Evolutionary conservation across 768 basidiomycete species (phyloP), one percentile per base, ranked within the genome.

Genomic region (Sporobolomyces phaffii): DNA sequence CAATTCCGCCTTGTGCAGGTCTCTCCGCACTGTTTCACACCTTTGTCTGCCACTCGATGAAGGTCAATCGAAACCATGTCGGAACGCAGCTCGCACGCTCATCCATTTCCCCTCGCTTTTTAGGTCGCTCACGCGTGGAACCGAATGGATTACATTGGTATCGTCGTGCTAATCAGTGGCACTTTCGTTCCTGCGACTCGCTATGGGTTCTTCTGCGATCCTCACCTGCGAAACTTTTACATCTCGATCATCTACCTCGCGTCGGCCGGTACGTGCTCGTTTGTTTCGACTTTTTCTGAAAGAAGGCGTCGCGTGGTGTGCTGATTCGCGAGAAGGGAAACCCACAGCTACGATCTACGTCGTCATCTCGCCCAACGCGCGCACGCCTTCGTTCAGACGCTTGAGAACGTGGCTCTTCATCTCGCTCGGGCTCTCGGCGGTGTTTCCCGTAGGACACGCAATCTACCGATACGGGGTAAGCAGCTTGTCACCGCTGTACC

Each of bases 361-460:
- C 73, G 88, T 92, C 38, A 81, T 92, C 26, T 83, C 85, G 54
- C 89, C 90, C 8, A 83, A 87, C 74, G 90, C 90, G 75, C 80
- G 85, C 26, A 86, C 85, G 68, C 86, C 89, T 7, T 82, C 83
- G 4, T 87, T 88, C 76, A 83, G 90, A 29, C 84, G 85, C 71
- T 84, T 86, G 53, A 84, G 92, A 29, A 91, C 90, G 18, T 77
- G 80, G 40, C 83, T 90, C 20, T 96, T 93, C 80, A 83, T 91
- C 69, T 83, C 81, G 14, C 83, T 94, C 31, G 91, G 91, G 17
- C 76, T 88, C 40, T 84, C 82, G 64, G 86, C 84, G 15, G 77
- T 87, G 47, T 74, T 88, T 15, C 91, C 91, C 28, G 80, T 88
- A 28, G 77, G 81, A 8, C 90, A 94, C 72, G 79, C 85, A 31